These are phyloP conservation scores for Naganishia sp. DNA, from an alignment of 1,284 basidiomycete genomes.

Conservation along the genomic window DNA sequence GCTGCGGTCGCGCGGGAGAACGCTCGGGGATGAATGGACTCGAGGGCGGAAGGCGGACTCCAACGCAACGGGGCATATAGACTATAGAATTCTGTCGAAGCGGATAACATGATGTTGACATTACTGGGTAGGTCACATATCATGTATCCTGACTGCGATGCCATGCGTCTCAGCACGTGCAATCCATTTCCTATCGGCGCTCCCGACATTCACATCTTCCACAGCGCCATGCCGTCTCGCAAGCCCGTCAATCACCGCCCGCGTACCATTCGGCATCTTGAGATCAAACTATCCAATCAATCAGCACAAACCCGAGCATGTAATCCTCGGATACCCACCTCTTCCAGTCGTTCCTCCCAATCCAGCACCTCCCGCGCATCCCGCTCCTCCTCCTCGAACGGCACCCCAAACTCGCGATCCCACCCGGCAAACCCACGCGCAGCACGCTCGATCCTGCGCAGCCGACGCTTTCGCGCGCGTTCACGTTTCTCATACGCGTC, in stretches of 20 bases:
- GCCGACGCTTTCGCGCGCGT: neutral
- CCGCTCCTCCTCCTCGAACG: neutral
- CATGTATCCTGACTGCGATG: conserved; percentile 14
- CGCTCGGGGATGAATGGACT: conserved; percentile 11
- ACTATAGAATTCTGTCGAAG: conserved; percentile 37
- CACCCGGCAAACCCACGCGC: neutral
- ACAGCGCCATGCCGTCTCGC: neutral
- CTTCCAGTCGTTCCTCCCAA: conserved; percentile 29
- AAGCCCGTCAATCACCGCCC: neutral
- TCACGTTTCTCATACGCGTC: conserved; percentile 7
- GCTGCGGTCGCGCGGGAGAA: conserved; percentile 35
- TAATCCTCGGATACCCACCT: neutral
- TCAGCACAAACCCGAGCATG: neutral
- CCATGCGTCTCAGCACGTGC: conserved; percentile 12
- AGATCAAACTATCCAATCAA: conserved; percentile 1
- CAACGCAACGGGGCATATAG: conserved; percentile 15
- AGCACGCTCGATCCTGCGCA: conserved; percentile 2
- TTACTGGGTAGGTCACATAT: neutral
- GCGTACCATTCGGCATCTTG: neutral
- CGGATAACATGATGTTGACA: conserved; percentile 13
- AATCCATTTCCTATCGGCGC: conserved; percentile 10
- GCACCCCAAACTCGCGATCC: conserved; percentile 26
- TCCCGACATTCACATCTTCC: neutral
- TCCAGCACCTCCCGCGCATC: neutral
- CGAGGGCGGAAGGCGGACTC: conserved; percentile 4